phyloP scores from a whole-genome alignment of 108 stramenopile genomes.

The Nannochloropsis gaditana region DNA sequence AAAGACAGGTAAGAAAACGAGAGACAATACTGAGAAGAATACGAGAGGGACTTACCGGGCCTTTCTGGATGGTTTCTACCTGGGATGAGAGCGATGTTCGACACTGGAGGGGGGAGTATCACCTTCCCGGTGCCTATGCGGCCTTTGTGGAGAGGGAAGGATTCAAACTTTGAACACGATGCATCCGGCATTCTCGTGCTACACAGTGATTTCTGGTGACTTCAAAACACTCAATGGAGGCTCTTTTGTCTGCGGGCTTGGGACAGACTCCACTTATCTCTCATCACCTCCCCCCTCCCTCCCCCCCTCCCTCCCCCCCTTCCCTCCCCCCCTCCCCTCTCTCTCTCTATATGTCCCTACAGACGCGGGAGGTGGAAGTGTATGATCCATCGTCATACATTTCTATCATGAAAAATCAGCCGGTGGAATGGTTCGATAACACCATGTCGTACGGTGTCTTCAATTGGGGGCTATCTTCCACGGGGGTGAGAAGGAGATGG shows the following conservation, averaged over 20 bases:
- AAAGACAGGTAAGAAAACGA: background rate
- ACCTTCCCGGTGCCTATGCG: no score
- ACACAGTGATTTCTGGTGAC: background rate
- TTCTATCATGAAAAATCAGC: background rate
- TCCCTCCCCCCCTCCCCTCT: background rate
- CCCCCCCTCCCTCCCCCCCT: background rate
- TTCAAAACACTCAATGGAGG: background rate
- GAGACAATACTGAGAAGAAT: background rate
- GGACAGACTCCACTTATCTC: background rate
- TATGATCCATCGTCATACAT: background rate
- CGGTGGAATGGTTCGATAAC: background rate
- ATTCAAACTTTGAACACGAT: no score
- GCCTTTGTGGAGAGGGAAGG: background rate
- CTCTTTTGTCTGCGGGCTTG: background rate
- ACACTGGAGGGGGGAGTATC: no score
- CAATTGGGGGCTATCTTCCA: background rate
- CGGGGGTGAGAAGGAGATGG: background rate
- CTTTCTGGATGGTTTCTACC: no score
- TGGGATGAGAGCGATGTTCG: no score
- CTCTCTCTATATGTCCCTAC: background rate
- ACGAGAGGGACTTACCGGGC: background rate
- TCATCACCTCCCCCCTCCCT: background rate
- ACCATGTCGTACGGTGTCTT: conserved; percentile 4
- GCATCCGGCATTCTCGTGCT: no score
- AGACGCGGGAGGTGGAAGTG: background rate